Base-by-base conservation (phyloP, 2,329 filamentous ascomycete species). In the Colletotrichum liaoningense region DNA sequence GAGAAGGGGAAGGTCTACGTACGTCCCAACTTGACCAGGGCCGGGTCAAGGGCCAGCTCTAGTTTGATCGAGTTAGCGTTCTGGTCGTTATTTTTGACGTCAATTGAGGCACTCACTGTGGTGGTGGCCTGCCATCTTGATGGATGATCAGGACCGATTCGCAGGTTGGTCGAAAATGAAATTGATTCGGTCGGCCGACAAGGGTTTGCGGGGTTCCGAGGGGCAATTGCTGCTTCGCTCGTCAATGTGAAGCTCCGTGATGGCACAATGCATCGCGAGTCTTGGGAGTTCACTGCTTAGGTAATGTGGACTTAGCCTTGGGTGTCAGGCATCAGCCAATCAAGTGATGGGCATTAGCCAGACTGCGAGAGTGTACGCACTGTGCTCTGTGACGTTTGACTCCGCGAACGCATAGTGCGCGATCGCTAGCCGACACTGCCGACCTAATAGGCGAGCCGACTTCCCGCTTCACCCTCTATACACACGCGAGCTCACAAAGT, bases 31-130 rank as follows among this genome's bases (percentile, higher is more conserved):
- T 84, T 85, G 80, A 84, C 80, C 77, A 87, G 79, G 77, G 84
- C 83, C 81, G 86, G 86, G 81, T 87, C 86, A 82, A 85, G 74
- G 77, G 82, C 79, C 81, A 87, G 76, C 79, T 84, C 86, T 87
- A 24, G 30, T 65, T 16, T 33, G 26, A 38, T 22, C 16, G 35
- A 26, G 42, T 75, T 73, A 75, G 74, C 55, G 22, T 49, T 59
- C 3, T 12, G 14, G 46, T 49, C 12, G 16, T 24, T 24, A 2
- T 49, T 12, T 52, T 22, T 12, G 38, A n/a, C 30, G 63, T 56
- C 63, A 57, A 57, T 69, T 63, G 24, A 55, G 16, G 66, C 38
- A 42, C 74, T 75, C 63, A 75, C 74, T 75, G 63, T 75, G 74
- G 69, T 75, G 74, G 65, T 75, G 68, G 55, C 74, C 74, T 64